Base-by-base conservation (phyloP, 2,329 filamentous ascomycete genomes). In the Moelleriella libera region DNA sequence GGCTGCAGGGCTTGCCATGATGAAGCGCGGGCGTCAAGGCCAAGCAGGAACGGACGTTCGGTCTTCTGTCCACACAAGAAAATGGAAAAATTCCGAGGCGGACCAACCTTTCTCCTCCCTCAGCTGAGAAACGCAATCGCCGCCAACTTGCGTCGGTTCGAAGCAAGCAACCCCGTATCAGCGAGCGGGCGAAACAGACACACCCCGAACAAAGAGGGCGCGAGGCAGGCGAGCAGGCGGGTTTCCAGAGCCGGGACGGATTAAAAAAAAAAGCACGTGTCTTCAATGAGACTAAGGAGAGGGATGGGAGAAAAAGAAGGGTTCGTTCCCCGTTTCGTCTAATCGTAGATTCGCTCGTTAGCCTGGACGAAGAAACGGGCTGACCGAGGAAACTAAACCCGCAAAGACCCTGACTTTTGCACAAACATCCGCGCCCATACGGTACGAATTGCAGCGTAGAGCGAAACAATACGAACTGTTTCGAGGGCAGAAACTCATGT, bases 1-100 rank as follows among this genome's bases (percentile, higher is more conserved):
- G 49, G 68, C 62, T 49, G 68, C 62, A 54, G 49, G 46, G 29
- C 65, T 69, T 48, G 61, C 57, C 63, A 66, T 67, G 56, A 46
- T 57, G 56, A 11, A 42, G 4, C 4, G 14, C 28, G 42, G 28
- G 30, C 21, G n/a, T 37, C 3, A 37, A 37, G 34, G 8, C 8
- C 8, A 12, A 37, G 34, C 34, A 37, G 34, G 34, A 12, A 2
- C 12, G 8, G 34, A 37, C 34, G 34, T 3, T 21, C 21, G 21
- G 21, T 21, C 21, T 21, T 21, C 21, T 21, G 21, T 21, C 21
- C 21, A 21, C 2, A 21, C 21, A 21, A 21, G 21, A 21, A 21
- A 21, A 37, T 8, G 34, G 8, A 37, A 9, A 5, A 12, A 5
- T 12, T 37, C 34, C 34, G 34, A 12, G 34, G 34, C 12, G 34